A percentile compares a stretch with the other conserved stretches of the same genome.
Conservation (phyloP, 805 yeast species). For the Clavispora vitiphila region DNA sequence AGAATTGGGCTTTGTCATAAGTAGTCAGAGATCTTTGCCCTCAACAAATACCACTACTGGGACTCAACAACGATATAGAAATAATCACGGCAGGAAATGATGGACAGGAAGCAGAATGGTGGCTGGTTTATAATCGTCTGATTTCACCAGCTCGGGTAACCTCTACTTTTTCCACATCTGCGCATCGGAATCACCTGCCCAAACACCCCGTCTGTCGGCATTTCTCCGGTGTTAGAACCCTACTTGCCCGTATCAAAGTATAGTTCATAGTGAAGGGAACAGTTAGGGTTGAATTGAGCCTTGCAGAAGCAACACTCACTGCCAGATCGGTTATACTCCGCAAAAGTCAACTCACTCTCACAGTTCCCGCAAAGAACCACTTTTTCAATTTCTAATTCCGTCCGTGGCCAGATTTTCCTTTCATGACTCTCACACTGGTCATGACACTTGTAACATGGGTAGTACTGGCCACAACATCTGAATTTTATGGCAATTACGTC, state of each 20-base stretch:
- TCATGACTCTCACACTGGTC: slow-evolving; percentile 12
- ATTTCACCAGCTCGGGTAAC: too few relatives aligned
- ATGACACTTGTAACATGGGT: slow-evolving; percentile 40
- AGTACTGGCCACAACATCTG: slow-evolving; percentile 32
- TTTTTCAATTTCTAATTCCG: slow-evolving; percentile 7
- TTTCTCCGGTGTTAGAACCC: too few relatives aligned
- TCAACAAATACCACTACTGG: too few relatives aligned
- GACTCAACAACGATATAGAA: too few relatives aligned
- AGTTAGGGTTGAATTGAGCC: slow-evolving; percentile 31
- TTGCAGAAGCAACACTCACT: slow-evolving; percentile 22
- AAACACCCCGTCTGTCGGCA: too few relatives aligned
- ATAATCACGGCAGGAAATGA: too few relatives aligned
- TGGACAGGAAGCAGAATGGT: too few relatives aligned
- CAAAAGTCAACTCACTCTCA: slow-evolving; percentile 22
- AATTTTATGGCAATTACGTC: slow-evolving; percentile 39
- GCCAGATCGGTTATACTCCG: slow-evolving; percentile 18
- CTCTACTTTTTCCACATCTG: too few relatives aligned
- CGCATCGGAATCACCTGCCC: too few relatives aligned
- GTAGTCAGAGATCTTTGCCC: too few relatives aligned
- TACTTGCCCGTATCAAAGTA: slow-evolving; percentile 25
- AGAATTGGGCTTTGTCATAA: too few relatives aligned
- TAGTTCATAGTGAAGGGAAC: slow-evolving; percentile 31
- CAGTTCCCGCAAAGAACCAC: slow-evolving; percentile 39
- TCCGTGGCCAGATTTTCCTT: slow-evolving; percentile 10
- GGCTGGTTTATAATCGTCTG: too few relatives aligned